These are phyloP conservation scores for Vicia sativa DNA, from an alignment of 306 rosid species.

Conservation along the genomic window DNA sequence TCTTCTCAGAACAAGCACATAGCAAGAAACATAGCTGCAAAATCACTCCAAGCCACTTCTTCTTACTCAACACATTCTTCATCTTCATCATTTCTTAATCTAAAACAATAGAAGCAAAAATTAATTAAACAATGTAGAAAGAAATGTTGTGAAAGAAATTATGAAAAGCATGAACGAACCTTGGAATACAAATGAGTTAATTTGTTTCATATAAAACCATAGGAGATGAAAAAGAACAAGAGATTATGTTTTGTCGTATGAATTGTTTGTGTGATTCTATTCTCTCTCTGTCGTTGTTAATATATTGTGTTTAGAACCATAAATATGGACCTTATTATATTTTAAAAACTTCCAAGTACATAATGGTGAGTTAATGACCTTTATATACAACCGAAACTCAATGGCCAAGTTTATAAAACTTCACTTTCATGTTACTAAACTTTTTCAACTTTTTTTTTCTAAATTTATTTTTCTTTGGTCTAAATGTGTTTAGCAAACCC, in stretches of 20 bases:
- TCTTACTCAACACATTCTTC: constrained; percentile 32
- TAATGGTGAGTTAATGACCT: constrained; percentile 41
- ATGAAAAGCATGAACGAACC: constrained; percentile 32
- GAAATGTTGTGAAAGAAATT: neutral
- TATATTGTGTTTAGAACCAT: constrained; percentile 33
- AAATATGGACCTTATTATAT: constrained; percentile 5
- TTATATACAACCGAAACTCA: constrained; percentile 30
- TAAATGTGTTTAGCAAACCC: constrained; percentile 34
- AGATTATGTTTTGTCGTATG: neutral
- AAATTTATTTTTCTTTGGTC: neutral
- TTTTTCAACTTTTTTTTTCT: neutral
- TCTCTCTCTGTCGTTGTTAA: constrained; percentile 3
- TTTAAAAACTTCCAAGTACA: constrained; percentile 32
- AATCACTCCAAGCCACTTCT: constrained; percentile 45
- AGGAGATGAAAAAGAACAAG: constrained; percentile 28
- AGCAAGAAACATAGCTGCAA: constrained; percentile 41
- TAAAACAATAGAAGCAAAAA: constrained; percentile 9
- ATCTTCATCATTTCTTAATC: constrained; percentile 42
- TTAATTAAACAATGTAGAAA: constrained; percentile 3
- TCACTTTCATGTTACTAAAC: constrained; percentile 32
- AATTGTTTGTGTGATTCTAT: constrained; percentile 3
- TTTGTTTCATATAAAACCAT: too few species aligned
- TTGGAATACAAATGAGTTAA: too few species aligned
- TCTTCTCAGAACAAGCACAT: constrained; percentile 37
- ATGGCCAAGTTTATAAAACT: constrained; percentile 31